Conservation (phyloP, 345 rosid species). For the Angophora floribunda region DNA sequence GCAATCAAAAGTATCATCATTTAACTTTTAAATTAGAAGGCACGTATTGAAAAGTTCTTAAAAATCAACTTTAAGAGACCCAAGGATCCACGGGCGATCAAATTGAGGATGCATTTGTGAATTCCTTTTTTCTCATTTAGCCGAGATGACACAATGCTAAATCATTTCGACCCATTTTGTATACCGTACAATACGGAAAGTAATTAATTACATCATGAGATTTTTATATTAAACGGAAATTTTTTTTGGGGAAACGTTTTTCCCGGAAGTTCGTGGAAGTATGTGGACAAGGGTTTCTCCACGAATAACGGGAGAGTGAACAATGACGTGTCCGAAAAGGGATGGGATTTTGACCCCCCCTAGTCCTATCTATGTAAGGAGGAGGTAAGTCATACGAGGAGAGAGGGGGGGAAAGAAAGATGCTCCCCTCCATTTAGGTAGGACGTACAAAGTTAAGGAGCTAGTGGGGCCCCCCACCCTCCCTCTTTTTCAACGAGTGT, state of each 20-base stretch:
- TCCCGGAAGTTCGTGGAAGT: background rate
- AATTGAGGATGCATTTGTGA: background rate
- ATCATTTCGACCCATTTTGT: background rate
- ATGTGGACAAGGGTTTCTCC: background rate
- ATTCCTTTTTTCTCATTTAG: background rate
- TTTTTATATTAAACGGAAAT: too few species aligned
- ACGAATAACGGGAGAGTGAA: background rate
- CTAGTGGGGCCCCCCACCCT: background rate
- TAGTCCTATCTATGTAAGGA: too few species aligned
- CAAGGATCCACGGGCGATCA: background rate
- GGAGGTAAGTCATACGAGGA: background rate
- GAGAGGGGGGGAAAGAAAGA: background rate
- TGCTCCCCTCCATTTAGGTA: background rate
- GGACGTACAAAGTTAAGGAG: background rate
- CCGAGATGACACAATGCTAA: background rate
- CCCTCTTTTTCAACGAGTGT: background rate
- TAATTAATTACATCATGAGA: background rate
- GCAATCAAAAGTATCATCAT: background rate
- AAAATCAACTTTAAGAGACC: background rate
- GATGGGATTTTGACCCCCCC: too few species aligned
- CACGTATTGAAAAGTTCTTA: rapidly evolving
- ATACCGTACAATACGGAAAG: rapidly evolving
- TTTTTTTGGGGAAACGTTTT: rapidly evolving
- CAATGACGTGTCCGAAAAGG: background rate
- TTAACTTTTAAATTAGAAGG: background rate